Evolutionary conservation across 345 rosid species (phyloP).

Genomic region (Acer saccharum): DNA sequence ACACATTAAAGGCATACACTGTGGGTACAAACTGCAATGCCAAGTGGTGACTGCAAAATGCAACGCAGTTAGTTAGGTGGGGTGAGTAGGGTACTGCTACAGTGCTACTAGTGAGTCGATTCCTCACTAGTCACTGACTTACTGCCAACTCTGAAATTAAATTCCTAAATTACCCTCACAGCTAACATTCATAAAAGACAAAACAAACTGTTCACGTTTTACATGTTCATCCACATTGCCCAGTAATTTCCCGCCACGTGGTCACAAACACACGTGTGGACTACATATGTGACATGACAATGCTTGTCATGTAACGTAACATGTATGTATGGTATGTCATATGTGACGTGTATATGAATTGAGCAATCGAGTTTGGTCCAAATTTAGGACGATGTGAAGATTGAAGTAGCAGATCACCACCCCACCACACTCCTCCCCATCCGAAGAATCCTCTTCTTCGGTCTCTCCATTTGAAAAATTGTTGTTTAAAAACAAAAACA

Average conservation of each 20-base stretch:
- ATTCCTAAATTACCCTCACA: conserved; percentile 7
- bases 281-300: neutral
- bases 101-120: too few relatives aligned
- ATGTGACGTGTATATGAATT: neutral
- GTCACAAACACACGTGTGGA: neutral
- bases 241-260: conserved; percentile 5
- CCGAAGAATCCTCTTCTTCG: conserved; percentile 16
- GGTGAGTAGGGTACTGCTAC: too few relatives aligned
- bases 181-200: neutral
- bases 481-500: neutral
- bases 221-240: neutral
- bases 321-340: neutral
- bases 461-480: neutral
- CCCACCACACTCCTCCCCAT: neutral
- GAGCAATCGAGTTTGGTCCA: neutral
- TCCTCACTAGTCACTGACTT: too few relatives aligned
- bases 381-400: conserved; percentile 20
- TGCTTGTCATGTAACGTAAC: neutral
- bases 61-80: too few relatives aligned
- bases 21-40: too few relatives aligned
- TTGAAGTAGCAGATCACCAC: conserved; percentile 11
- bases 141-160: too few relatives aligned
- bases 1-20: too few relatives aligned
- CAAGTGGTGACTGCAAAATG: too few relatives aligned
- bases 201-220: neutral